phyloP scores from a whole-genome alignment of 2,329 filamentous ascomycete species.

The Fusarium hainanense region DNA sequence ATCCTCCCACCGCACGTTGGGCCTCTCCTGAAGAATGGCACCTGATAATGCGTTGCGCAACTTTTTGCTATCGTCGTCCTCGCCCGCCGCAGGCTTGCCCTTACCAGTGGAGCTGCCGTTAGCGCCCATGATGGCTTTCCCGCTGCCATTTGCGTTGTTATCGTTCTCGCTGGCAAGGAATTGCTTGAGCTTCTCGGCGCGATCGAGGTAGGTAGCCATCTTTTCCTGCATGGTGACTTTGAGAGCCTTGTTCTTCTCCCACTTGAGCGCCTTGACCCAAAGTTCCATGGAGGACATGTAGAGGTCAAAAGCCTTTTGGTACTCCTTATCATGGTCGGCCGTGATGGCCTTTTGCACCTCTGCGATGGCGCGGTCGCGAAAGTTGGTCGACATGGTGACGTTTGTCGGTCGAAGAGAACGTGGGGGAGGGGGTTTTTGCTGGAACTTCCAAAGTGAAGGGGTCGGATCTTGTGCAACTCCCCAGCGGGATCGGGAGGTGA shows the following conservation, averaged over 20 bases:
- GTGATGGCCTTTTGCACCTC: constrained; percentile 98
- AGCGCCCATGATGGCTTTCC: constrained; percentile 71
- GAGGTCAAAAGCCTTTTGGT: constrained; percentile 94
- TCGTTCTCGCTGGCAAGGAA: constrained; percentile 83
- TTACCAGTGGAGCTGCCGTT: constrained; percentile 76
- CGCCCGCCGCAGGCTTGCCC: constrained; percentile 64
- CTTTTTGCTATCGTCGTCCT: constrained; percentile 95
- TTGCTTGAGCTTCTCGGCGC: constrained; percentile 95
- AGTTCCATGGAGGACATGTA: constrained; percentile 97
- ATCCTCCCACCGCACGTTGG: constrained; percentile 98
- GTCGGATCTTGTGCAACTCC: constrained; percentile 10
- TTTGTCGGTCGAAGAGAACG: constrained; percentile 27
- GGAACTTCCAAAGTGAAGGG: background rate
- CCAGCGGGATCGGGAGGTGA: constrained; percentile 9
- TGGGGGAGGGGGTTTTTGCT: constrained; percentile 27
- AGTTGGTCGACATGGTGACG: constrained; percentile 89
- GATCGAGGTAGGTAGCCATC: constrained; percentile 97
- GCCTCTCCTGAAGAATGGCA: constrained; percentile 93
- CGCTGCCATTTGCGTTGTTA: constrained; percentile 75
- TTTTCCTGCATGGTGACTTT: constrained; percentile 98
- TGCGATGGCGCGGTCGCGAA: constrained; percentile 95
- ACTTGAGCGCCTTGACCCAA: constrained; percentile 99
- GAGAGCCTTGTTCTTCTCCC: constrained; percentile 98
- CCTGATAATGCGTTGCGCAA: constrained; percentile 89
- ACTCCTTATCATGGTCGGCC: constrained; percentile 92